These are phyloP conservation scores for Penicillium concentricum DNA, from an alignment of 2,329 filamentous ascomycete genomes.

Conservation along the genomic window DNA sequence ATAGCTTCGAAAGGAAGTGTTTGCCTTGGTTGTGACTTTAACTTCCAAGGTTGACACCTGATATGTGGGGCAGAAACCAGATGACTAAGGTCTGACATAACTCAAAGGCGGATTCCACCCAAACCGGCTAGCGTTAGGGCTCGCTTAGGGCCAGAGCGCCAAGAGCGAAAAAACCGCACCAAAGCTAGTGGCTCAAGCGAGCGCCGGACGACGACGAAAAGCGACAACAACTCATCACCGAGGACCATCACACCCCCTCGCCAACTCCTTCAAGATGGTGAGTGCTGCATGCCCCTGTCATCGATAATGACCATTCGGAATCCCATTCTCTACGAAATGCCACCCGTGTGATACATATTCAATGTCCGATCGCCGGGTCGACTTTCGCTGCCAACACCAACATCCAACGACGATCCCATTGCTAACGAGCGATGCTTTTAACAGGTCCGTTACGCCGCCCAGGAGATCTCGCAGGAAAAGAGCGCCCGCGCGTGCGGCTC, in stretches of 20 bases:
- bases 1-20: not conserved
- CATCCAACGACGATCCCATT: constrained; percentile 20
- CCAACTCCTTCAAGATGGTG: constrained; percentile 49
- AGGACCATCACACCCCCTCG: constrained; percentile 43
- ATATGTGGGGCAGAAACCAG: not conserved
- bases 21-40: not conserved
- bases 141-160: constrained; percentile 41
- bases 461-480: constrained; percentile 82
- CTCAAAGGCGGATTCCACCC: not conserved
- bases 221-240: constrained; percentile 42
- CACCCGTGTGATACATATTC: constrained; percentile 10
- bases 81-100: constrained; percentile 16
- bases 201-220: constrained; percentile 38
- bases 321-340: constrained; percentile 14
- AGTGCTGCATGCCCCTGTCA: constrained; percentile 29
- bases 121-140: constrained; percentile 41
- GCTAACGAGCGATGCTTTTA: constrained; percentile 31
- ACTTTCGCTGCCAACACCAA: constrained; percentile 9
- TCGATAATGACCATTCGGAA: constrained; percentile 10
- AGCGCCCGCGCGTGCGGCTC: constrained; percentile 97
- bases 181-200: constrained; percentile 33
- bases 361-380: constrained; percentile 8
- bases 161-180: constrained; percentile 45
- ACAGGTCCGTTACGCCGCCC: constrained; percentile 94
- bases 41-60: not conserved